These are phyloP conservation scores for Phytomonas francai DNA, from an alignment of 208 protist species.

Conservation along the genomic window DNA sequence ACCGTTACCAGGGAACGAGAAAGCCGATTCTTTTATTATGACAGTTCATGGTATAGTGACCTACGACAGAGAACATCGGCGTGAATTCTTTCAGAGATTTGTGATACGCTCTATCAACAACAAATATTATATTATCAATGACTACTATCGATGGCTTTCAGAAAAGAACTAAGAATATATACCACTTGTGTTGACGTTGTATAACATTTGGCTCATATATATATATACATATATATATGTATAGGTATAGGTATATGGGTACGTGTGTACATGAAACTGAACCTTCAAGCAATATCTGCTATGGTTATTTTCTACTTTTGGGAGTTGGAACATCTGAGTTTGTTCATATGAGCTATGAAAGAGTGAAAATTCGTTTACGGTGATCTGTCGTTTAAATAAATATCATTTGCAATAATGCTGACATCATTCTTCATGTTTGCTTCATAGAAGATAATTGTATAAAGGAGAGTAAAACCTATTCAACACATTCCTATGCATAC, in stretches of 20 bases:
- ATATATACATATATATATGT: neutral
- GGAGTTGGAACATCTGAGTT: neutral
- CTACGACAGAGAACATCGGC: conserved; percentile 82
- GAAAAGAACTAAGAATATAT: conserved; percentile 5
- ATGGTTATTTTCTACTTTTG: neutral
- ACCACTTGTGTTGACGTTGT: neutral
- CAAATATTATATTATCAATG: conserved; percentile 81
- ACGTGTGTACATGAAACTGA: neutral
- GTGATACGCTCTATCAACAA: conserved; percentile 66
- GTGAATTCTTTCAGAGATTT: conserved; percentile 84
- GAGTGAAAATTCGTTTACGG: neutral
- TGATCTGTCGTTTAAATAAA: neutral
- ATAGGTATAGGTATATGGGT: neutral
- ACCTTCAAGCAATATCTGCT: neutral
- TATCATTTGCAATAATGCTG: neutral
- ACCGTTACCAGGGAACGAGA: conserved; percentile 76
- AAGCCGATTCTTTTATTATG: conserved; percentile 72
- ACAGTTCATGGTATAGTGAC: conserved; percentile 73
- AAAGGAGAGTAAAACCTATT: neutral
- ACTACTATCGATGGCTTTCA: conserved; percentile 86
- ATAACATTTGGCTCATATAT: neutral
- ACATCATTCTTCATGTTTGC: neutral
- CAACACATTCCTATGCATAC: neutral
- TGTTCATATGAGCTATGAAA: neutral
- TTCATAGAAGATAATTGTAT: neutral